phyloP scores from a whole-genome alignment of 2,329 filamentous ascomycete species.

The Annulohypoxylon truncatum region DNA sequence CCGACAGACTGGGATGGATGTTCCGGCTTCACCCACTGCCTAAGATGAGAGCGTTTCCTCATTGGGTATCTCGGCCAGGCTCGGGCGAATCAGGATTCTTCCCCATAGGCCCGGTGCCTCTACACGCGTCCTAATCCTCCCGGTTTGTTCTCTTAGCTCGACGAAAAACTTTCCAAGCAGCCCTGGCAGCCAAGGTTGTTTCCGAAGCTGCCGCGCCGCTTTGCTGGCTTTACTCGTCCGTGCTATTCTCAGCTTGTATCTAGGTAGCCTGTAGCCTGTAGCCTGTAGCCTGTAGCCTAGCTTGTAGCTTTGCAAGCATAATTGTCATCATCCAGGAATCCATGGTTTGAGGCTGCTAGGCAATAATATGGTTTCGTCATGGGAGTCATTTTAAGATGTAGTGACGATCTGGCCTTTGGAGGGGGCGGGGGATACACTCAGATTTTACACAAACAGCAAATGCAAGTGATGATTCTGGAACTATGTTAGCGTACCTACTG shows the following conservation, averaged over 20 bases:
- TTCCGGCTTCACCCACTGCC: constrained; percentile 49
- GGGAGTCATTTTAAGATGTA: neutral
- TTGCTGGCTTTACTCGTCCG: constrained; percentile 6
- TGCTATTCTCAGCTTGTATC: constrained; percentile 24
- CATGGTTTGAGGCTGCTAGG: constrained; percentile 18
- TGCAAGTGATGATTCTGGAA: constrained; percentile 3
- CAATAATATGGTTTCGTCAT: constrained; percentile 35
- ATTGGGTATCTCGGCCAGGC: constrained; percentile 40
- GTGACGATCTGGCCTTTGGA: constrained; percentile 31
- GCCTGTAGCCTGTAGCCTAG: neutral
- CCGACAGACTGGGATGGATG: constrained; percentile 47
- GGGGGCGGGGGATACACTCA: neutral
- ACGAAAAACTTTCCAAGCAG: constrained; percentile 23
- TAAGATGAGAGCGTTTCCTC: constrained; percentile 19
- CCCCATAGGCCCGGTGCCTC: constrained; percentile 20
- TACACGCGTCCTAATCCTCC: constrained; percentile 30
- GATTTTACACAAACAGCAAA: neutral
- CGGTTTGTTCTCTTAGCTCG: constrained; percentile 34
- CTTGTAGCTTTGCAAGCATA: constrained; percentile 7
- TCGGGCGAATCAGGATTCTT: constrained; percentile 27
- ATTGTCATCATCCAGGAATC: constrained; percentile 17
- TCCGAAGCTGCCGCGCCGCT: constrained; percentile 35
- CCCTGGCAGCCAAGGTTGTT: too few relatives aligned
- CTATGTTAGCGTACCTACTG: constrained; percentile 5
- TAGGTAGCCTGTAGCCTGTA: constrained; percentile 12